These are phyloP conservation scores for Rhodotorula sp. DNA, from an alignment of 1,284 basidiomycete species.

Conservation along the genomic window DNA sequence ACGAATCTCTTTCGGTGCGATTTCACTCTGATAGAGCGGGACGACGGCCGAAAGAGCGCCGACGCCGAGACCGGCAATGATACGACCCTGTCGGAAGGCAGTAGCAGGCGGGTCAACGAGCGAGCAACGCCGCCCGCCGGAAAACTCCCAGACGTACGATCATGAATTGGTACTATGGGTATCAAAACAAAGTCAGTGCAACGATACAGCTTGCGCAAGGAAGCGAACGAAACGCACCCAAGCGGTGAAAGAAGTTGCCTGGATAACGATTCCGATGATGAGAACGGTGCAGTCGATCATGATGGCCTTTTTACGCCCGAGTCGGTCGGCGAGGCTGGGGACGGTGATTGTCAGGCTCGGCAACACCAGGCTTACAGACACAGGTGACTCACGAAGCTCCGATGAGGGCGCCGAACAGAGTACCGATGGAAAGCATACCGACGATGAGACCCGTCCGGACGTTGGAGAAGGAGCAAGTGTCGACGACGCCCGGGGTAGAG, in stretches of 20 bases:
- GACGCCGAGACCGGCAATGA: conserved; percentile 57
- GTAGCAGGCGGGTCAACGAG: conserved; percentile 43
- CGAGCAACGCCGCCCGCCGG: neutral
- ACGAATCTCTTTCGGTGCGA: conserved; percentile 71
- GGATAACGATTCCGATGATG: conserved; percentile 62
- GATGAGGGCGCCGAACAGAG: conserved; percentile 41
- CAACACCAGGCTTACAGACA: conserved; percentile 40
- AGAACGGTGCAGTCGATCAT: conserved; percentile 65
- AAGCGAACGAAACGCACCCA: conserved; percentile 51
- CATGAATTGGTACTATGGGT: conserved; percentile 51
- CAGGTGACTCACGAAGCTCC: conserved; percentile 37
- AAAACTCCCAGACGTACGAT: conserved; percentile 51
- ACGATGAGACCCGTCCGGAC: conserved; percentile 61
- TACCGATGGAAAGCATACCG: conserved; percentile 57
- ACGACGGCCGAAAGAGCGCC: conserved; percentile 72
- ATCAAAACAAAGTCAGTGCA: neutral
- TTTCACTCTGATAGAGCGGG: conserved; percentile 59
- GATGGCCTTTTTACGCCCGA: conserved; percentile 72
- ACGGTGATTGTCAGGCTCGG: neutral
- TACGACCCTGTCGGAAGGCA: neutral
- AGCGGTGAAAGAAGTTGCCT: conserved; percentile 53
- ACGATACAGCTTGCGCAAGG: neutral
- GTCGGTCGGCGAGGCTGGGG: conserved; percentile 57
- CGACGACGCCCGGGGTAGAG: conserved; percentile 39
- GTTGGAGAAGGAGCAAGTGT: conserved; percentile 42